A percentile compares a stretch with the other conserved stretches of the same genome.
Conservation (phyloP, 192 early-diverging fungal species). For the Umbelopsis isabellina region DNA sequence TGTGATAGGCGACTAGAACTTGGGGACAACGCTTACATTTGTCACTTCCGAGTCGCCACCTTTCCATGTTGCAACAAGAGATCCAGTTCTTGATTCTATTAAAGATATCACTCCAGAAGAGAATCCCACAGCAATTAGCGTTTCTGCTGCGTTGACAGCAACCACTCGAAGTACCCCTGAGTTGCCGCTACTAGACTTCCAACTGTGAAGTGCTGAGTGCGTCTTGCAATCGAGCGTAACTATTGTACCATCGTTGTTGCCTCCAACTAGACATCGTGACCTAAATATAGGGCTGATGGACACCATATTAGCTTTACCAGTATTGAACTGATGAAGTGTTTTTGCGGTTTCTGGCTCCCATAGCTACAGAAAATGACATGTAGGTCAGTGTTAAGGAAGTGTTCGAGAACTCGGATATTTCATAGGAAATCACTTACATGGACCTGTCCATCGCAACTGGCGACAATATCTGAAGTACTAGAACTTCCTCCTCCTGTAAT, state of each 20-base stretch:
- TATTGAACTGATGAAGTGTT: constrained; percentile 52
- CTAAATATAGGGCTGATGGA: constrained; percentile 55
- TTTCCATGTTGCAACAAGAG: constrained; percentile 57
- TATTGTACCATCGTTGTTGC: constrained; percentile 48
- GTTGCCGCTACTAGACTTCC: constrained; percentile 38
- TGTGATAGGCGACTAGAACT: background rate
- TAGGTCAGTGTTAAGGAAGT: background rate
- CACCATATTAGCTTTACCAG: constrained; percentile 45
- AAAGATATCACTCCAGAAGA: constrained; percentile 56
- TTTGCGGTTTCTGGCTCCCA: constrained; percentile 63
- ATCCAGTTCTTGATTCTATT: constrained; percentile 58
- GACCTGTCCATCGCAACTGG: constrained; percentile 62
- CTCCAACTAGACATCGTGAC: constrained; percentile 53
- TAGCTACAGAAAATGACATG: constrained; percentile 33
- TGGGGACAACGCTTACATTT: constrained; percentile 36
- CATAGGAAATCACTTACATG: constrained; percentile 45
- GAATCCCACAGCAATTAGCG: constrained; percentile 56
- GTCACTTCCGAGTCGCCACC: constrained; percentile 61
- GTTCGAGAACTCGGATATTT: background rate
- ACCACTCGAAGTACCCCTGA: constrained; percentile 34
- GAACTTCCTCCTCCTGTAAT: constrained; percentile 46
- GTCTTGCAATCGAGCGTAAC: constrained; percentile 47
- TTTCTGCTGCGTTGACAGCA: constrained; percentile 51
- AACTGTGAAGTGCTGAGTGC: constrained; percentile 38
- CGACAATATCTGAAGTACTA: constrained; percentile 50